Base-by-base conservation (phyloP, 495 filamentous ascomycete genomes). In the Pyronema domesticum region DNA sequence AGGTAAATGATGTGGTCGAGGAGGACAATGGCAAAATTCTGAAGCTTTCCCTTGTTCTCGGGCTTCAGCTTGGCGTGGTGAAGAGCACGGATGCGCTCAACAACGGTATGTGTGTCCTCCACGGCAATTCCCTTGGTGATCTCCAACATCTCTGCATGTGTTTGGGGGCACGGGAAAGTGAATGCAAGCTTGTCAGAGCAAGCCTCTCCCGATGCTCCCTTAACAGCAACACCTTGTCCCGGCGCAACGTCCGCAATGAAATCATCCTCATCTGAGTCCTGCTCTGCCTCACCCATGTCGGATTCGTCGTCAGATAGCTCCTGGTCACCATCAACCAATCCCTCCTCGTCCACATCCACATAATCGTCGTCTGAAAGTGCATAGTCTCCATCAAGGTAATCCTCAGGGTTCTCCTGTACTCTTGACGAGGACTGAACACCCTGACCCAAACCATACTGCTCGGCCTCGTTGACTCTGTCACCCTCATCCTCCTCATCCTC, bases 11-110 rank as follows among this genome's bases (percentile, higher is more conserved):
- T 72, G 65, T 94, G 87, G 51, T 86, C 77, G 10, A 95, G 78
- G 3, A 99, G 76, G 10, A 81, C 72, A 42, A 71, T 69, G 3
- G 85, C 75, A 62, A 96, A 95, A 34, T 72, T 77, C 35, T 62
- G 73, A 10, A 99, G 77, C 60, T 83, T 86, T 45, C 72, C 74
- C 66, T 95, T 95, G 70, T 99, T 96, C 37, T 82, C 78, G 56
- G 71, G 76, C 51, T 78, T 74, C 40, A 96, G 74, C 60, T 89
- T 88, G n/a, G 88, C 84, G 60, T 95, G 86, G 62, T 96, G 81
- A 9, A 94, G 68, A 6, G 86, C 80, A 63, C 91, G 77, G 58
- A 99, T 93, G 44, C 88, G 77, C 63, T 89, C 86, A 42, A 95
- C 71, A n/a, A 93, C 77, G 1, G 78, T 81, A 6, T 86, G 83